Conservation (phyloP, 2,329 filamentous ascomycete genomes). For the Fusarium chuoi region DNA sequence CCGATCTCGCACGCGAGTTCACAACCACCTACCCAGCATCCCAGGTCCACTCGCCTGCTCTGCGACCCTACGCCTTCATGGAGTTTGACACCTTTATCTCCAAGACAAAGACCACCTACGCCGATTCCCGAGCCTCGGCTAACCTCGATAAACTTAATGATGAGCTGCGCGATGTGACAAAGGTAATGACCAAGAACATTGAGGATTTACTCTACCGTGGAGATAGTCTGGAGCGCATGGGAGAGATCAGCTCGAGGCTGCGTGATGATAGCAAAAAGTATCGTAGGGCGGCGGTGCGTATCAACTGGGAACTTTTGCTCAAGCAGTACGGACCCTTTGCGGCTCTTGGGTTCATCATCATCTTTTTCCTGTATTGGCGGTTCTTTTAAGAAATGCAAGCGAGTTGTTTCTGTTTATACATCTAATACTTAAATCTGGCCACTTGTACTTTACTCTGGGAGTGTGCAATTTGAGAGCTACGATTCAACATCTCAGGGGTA, state of each 20-base stretch:
- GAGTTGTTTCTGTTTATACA: slow-evolving; percentile 20
- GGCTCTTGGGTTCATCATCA: slow-evolving; percentile 80
- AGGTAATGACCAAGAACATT: slow-evolving; percentile 99
- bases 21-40: slow-evolving; percentile 79
- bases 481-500: background rate
- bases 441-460: background rate
- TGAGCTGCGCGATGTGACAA: slow-evolving; percentile 95
- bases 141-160: slow-evolving; percentile 97
- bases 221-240: slow-evolving; percentile 95
- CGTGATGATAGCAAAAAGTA: slow-evolving; percentile 96
- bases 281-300: slow-evolving; percentile 87
- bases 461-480: background rate
- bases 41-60: slow-evolving; percentile 77
- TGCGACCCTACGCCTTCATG: slow-evolving; percentile 95
- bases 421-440: slow-evolving; percentile 19
- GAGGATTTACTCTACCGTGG: slow-evolving; percentile 96
- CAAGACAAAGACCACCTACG: slow-evolving; percentile 92
- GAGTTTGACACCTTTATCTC: slow-evolving; percentile 98
- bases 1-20: slow-evolving; percentile 92
- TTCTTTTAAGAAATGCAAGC: slow-evolving; percentile 73
- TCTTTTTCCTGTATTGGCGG: slow-evolving; percentile 90
- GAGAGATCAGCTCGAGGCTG: slow-evolving; percentile 87
- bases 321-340: slow-evolving; percentile 97
- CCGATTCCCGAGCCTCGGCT: slow-evolving; percentile 88
- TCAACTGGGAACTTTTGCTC: slow-evolving; percentile 96